Percentiles rank a stretch among this genome's conserved stretches.
phyloP scores from a whole-genome alignment of 352 stramenopile species.

The Pythium aphanidermatum region DNA sequence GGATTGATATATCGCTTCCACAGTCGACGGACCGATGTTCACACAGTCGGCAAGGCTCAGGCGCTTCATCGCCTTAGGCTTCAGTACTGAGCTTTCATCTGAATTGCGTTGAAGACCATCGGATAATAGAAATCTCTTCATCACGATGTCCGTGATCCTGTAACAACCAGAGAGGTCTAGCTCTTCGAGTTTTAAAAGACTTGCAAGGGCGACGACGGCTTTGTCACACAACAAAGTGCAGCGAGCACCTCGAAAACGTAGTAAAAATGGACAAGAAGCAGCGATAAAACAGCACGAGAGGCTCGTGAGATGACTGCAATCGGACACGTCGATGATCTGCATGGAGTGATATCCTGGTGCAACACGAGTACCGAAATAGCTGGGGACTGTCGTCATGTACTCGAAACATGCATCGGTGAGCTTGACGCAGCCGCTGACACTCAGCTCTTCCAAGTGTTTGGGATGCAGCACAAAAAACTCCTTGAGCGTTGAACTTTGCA shows the following conservation, averaged over 20 bases:
- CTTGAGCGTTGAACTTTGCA: constrained; percentile 39
- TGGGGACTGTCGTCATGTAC: constrained; percentile 44
- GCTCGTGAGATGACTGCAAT: constrained; percentile 39
- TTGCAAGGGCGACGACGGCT: constrained; percentile 40
- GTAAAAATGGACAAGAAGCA: constrained; percentile 51
- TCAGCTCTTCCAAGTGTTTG: constrained; percentile 46
- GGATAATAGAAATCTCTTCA: constrained; percentile 41
- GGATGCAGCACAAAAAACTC: constrained; percentile 41
- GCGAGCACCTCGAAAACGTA: constrained; percentile 30
- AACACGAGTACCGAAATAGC: constrained; percentile 41
- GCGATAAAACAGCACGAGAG: constrained; percentile 56
- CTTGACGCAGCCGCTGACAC: constrained; percentile 37
- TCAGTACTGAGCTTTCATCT: not conserved
- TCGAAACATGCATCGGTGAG: constrained; percentile 55
- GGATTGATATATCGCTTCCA: constrained; percentile 8
- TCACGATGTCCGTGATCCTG: constrained; percentile 32
- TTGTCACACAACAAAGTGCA: constrained; percentile 56
- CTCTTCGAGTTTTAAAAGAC: constrained; percentile 40
- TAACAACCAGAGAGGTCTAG: constrained; percentile 47
- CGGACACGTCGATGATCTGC: constrained; percentile 47
- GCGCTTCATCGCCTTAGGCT: constrained; percentile 8
- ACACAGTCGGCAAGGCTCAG: constrained; percentile 2
- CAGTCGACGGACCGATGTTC: not conserved
- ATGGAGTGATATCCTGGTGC: constrained; percentile 38
- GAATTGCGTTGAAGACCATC: constrained; percentile 20